These are phyloP conservation scores for Gamarada debralockiae DNA, from an alignment of 495 filamentous ascomycete genomes.

Conservation along the genomic window DNA sequence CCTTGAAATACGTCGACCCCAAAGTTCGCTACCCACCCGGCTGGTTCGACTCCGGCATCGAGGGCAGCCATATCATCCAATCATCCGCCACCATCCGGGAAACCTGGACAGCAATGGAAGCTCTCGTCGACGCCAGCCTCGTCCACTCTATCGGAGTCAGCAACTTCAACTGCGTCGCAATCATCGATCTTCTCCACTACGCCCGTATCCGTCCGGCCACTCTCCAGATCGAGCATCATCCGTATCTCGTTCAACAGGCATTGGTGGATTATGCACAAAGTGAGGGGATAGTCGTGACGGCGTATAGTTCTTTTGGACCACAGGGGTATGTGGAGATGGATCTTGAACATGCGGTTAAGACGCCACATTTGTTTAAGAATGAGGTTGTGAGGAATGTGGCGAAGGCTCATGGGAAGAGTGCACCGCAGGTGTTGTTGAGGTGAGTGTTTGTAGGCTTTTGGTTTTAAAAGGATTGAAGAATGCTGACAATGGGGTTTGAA, in stretches of 20 bases:
- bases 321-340: constrained; percentile 75
- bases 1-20: constrained; percentile 66
- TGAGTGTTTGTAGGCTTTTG: too few relatives aligned
- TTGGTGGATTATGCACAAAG: constrained; percentile 66
- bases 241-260: constrained; percentile 78
- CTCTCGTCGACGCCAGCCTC: constrained; percentile 65
- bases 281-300: constrained; percentile 74
- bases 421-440: constrained; percentile 81
- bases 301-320: constrained; percentile 86
- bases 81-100: constrained; percentile 71
- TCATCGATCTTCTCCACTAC: constrained; percentile 78
- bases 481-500: too few relatives aligned
- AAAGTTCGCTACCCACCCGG: constrained; percentile 75
- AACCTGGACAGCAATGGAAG: constrained; percentile 85
- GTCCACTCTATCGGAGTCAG: constrained; percentile 74
- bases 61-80: constrained; percentile 41
- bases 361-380: constrained; percentile 66
- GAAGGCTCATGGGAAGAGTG: constrained; percentile 62
- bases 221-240: constrained; percentile 94
- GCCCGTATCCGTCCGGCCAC: constrained; percentile 70
- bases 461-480: too few relatives aligned
- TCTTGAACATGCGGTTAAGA: constrained; percentile 55
- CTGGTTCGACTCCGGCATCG: constrained; percentile 47
- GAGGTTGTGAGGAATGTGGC: constrained; percentile 57
- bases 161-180: constrained; percentile 62